A percentile compares a stretch with the other conserved stretches of the same genome.
phyloP scores from a whole-genome alignment of 2,329 filamentous ascomycete genomes.

The Clathrospora elynae region DNA sequence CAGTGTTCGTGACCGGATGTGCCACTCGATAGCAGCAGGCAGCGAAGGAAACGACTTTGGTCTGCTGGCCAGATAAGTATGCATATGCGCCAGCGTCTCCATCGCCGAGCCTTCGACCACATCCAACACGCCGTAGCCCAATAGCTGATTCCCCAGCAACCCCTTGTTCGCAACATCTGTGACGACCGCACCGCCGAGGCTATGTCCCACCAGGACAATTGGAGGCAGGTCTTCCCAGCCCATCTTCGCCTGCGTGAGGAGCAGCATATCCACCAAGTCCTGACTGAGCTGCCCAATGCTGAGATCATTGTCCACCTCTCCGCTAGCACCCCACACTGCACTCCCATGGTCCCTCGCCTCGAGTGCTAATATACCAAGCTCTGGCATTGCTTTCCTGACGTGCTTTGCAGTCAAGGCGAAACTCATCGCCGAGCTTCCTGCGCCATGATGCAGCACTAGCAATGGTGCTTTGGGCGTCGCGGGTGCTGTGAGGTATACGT shows the following conservation, averaged over 20 bases:
- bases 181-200: slow-evolving; percentile 87
- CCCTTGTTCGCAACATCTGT: slow-evolving; percentile 77
- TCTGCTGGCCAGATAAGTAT: slow-evolving; percentile 82
- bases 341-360: slow-evolving; percentile 89
- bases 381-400: slow-evolving; percentile 75
- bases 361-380: slow-evolving; percentile 80
- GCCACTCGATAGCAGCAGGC: slow-evolving; percentile 87
- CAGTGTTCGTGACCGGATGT: slow-evolving; percentile 84
- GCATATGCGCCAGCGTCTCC: slow-evolving; percentile 93
- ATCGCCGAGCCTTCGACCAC: slow-evolving; percentile 95
- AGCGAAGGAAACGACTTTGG: slow-evolving; percentile 79
- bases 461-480: slow-evolving; percentile 70
- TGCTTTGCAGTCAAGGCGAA: slow-evolving; percentile 83
- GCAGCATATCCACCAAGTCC: slow-evolving; percentile 74
- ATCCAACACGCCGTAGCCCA: slow-evolving; percentile 90
- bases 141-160: slow-evolving; percentile 67
- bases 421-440: slow-evolving; percentile 88
- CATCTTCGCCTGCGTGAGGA: slow-evolving; percentile 69
- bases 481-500: slow-evolving; percentile 87
- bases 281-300: slow-evolving; percentile 71
- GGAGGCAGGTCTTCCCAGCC: slow-evolving; percentile 75
- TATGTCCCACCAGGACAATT: slow-evolving; percentile 85
- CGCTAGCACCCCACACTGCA: slow-evolving; percentile 50
- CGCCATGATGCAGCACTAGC: slow-evolving; percentile 93
- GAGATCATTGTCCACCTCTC: slow-evolving; percentile 63